Conservation (phyloP, 2,329 filamentous ascomycete genomes). For the Trichoderma atroviride region DNA sequence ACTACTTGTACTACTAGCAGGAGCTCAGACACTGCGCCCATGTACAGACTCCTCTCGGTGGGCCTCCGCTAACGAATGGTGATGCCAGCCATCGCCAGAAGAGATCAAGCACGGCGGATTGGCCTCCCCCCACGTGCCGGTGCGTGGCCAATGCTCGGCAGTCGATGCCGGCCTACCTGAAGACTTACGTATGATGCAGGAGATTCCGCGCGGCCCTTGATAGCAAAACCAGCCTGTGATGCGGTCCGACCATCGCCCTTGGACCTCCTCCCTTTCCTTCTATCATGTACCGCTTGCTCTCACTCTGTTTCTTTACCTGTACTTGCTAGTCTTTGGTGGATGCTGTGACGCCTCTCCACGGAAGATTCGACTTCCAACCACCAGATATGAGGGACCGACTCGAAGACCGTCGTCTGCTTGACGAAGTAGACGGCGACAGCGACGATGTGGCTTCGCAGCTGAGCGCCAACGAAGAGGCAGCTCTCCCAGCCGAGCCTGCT, state of each 20-base stretch:
- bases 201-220: slow-evolving; percentile 4
- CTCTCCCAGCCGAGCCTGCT: background rate
- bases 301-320: background rate
- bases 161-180: slow-evolving; percentile 7
- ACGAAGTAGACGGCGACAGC: slow-evolving; percentile 3
- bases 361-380: no score
- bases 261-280: background rate
- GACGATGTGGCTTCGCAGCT: slow-evolving; percentile 14
- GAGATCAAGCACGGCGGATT: background rate
- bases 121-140: background rate
- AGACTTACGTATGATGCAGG: background rate
- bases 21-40: no score
- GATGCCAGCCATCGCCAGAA: background rate
- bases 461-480: background rate
- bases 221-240: background rate
- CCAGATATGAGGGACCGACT: slow-evolving; percentile 11
- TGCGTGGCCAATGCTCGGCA: slow-evolving; percentile 18
- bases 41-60: background rate
- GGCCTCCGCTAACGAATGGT: background rate
- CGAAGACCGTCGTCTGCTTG: slow-evolving; percentile 19
- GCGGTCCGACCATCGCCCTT: slow-evolving; percentile 3
- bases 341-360: background rate
- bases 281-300: background rate
- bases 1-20: no score
- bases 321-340: background rate